phyloP scores from a whole-genome alignment of 1,139 yeast species.

The Nakaseomyces sp. region DNA sequence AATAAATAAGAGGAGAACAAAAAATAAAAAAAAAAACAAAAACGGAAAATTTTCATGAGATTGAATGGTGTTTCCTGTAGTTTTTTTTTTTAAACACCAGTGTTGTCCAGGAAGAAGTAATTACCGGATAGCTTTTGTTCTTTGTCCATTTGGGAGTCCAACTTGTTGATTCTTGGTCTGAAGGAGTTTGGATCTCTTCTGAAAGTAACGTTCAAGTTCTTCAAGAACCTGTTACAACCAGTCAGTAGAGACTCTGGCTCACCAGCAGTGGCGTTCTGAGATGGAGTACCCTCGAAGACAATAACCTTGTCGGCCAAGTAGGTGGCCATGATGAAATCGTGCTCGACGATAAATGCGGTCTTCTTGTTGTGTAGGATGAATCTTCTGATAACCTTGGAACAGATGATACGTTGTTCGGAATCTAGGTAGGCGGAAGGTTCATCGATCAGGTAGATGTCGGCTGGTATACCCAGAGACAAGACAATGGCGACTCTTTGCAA shows the following conservation, averaged over 20 bases:
- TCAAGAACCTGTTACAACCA: slow-evolving; percentile 94
- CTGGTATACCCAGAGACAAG: slow-evolving; percentile 85
- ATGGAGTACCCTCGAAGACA: slow-evolving; percentile 94
- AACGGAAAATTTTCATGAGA: not conserved
- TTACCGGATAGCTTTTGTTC: slow-evolving; percentile 89
- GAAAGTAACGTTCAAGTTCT: slow-evolving; percentile 93
- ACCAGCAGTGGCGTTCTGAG: slow-evolving; percentile 72
- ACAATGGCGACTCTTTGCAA: slow-evolving; percentile 98
- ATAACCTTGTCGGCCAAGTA: slow-evolving; percentile 97
- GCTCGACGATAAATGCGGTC: slow-evolving; percentile 97
- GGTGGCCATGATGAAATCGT: slow-evolving; percentile 99
- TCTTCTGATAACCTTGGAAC: slow-evolving; percentile 96
- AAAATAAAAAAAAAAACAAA: not conserved
- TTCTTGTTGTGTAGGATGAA: slow-evolving; percentile 92
- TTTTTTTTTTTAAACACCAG: slow-evolving; percentile 30
- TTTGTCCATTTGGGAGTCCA: slow-evolving; percentile 97
- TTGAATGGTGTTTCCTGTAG: not conserved
- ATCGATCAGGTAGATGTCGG: slow-evolving; percentile 92
- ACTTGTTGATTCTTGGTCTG: slow-evolving; percentile 96
- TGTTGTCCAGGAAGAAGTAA: slow-evolving; percentile 84
- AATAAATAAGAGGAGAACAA: no score
- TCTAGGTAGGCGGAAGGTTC: slow-evolving; percentile 98
- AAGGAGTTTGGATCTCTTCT: slow-evolving; percentile 97
- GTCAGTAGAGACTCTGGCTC: slow-evolving; percentile 87
- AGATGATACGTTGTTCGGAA: slow-evolving; percentile 98